phyloP scores from a whole-genome alignment of 371 early-diverging fungal species.

The Rhizopus sp. region DNA sequence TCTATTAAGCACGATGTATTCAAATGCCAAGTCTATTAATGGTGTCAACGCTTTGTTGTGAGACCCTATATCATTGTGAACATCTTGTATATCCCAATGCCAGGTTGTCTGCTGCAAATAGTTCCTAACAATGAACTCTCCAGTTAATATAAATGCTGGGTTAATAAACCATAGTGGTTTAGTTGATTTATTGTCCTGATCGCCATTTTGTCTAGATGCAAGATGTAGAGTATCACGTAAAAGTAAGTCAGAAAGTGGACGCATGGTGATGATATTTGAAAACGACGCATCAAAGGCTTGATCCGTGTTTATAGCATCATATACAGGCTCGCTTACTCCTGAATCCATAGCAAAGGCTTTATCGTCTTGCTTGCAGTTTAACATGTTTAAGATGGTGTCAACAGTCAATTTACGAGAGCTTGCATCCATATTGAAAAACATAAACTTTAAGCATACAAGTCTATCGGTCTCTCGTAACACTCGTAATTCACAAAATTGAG shows the following conservation, averaged over 20 bases:
- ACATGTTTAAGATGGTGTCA: not conserved
- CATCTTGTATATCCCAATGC: conserved; percentile 61
- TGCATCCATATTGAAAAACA: conserved; percentile 53
- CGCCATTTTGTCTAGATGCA: conserved; percentile 5
- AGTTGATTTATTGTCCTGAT: not conserved
- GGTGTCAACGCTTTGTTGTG: conserved; percentile 27
- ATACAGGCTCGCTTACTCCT: not conserved
- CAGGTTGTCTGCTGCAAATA: conserved; percentile 63
- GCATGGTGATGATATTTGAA: conserved; percentile 22
- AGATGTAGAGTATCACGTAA: conserved; percentile 49
- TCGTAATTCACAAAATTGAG: conserved; percentile 35
- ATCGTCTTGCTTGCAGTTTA: not conserved
- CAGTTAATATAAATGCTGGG: conserved; percentile 29
- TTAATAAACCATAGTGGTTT: conserved; percentile 25
- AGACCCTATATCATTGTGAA: conserved; percentile 42
- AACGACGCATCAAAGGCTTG: not conserved
- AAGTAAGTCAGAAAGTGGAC: conserved; percentile 49
- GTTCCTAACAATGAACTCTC: conserved; percentile 52
- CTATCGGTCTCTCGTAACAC: conserved; percentile 31
- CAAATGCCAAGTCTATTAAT: conserved; percentile 60
- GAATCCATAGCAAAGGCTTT: not conserved
- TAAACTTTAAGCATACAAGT: conserved; percentile 22
- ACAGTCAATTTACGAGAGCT: conserved; percentile 28
- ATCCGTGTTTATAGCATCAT: not conserved
- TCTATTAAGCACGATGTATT: conserved; percentile 60